Evolutionary conservation across 768 basidiomycete genomes (phyloP).

Genomic region (Suillus subaureus): DNA sequence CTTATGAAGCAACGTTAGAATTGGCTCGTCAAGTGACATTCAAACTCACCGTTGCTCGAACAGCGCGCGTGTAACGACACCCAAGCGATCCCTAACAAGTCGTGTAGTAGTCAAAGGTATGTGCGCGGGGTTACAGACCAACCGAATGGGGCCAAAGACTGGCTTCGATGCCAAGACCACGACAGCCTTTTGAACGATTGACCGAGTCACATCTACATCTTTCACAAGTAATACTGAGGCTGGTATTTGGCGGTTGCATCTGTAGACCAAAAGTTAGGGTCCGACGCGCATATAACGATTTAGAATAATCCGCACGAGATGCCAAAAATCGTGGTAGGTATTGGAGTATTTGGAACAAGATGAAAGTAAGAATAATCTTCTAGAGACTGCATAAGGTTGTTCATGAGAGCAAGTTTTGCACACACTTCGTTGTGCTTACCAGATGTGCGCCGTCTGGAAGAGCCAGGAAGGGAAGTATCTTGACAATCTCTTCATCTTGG

Average conservation of each 20-base stretch:
- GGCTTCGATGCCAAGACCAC: slow-evolving; percentile 91
- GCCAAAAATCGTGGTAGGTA: slow-evolving; percentile 86
- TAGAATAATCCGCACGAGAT: slow-evolving; percentile 70
- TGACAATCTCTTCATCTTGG: slow-evolving; percentile 81
- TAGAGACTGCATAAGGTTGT: slow-evolving; percentile 17
- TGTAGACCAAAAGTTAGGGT: slow-evolving; percentile 29
- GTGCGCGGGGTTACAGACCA: slow-evolving; percentile 9
- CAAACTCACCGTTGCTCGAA: slow-evolving; percentile 75
- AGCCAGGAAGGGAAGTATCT: slow-evolving; percentile 91
- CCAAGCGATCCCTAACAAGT: slow-evolving; percentile 75
- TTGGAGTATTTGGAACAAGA: slow-evolving; percentile 70
- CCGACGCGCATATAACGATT: slow-evolving; percentile 11
- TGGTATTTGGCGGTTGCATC: slow-evolving; percentile 94
- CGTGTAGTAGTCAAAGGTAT: slow-evolving; percentile 10
- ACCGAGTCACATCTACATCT: slow-evolving; percentile 86
- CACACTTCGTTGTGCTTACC: slow-evolving; percentile 39
- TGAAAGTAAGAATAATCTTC: slow-evolving; percentile 99
- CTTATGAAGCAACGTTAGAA: slow-evolving; percentile 34
- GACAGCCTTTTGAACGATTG: slow-evolving; percentile 96
- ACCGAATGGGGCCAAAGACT: slow-evolving; percentile 93
- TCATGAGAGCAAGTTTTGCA: slow-evolving; percentile 11
- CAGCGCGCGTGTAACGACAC: slow-evolving; percentile 89
- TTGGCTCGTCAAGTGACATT: not conserved
- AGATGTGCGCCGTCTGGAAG: slow-evolving; percentile 97
- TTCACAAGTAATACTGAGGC: slow-evolving; percentile 77